Evolutionary conservation across 1,284 basidiomycete genomes (phyloP).

Genomic region (Leccinum griseonigrum): DNA sequence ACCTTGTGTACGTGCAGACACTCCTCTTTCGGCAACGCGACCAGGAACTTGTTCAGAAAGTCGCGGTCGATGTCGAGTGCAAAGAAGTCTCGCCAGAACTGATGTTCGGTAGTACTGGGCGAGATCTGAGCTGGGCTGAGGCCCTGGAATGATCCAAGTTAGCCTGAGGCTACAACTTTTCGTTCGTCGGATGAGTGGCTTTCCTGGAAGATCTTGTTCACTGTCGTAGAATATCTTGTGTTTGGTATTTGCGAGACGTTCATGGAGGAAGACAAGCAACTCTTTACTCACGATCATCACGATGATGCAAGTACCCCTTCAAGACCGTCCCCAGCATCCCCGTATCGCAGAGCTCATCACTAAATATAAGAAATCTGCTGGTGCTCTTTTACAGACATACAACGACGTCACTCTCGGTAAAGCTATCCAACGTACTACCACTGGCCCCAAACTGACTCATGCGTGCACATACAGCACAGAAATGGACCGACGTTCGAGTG

Average conservation of each 20-base stretch:
- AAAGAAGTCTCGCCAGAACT: conserved; percentile 52
- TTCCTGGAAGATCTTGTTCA: conserved; percentile 32
- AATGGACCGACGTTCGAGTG: conserved; percentile 63
- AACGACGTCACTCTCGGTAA: conserved; percentile 58
- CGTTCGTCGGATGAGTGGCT: neutral
- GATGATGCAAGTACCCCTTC: conserved; percentile 19
- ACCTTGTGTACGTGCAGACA: conserved; percentile 46
- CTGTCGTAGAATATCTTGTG: conserved; percentile 21
- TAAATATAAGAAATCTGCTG: conserved; percentile 53
- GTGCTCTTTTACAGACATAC: conserved; percentile 57
- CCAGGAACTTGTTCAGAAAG: conserved; percentile 38
- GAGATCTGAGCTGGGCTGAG: conserved; percentile 38
- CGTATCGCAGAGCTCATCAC: conserved; percentile 33
- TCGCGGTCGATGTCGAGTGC: conserved; percentile 47
- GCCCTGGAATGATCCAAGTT: conserved; percentile 31
- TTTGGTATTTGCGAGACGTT: conserved; percentile 6
- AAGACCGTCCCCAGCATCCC: conserved; percentile 10
- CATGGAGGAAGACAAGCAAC: conserved; percentile 18
- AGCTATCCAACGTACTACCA: neutral
- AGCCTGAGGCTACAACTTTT: neutral
- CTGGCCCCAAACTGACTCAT: neutral
- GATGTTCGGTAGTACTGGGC: conserved; percentile 34
- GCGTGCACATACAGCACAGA: conserved; percentile 50
- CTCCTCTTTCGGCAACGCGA: conserved; percentile 37
- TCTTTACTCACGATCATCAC: neutral